A percentile compares a stretch with the other conserved stretches of the same genome.
Evolutionary conservation across 2,329 filamentous ascomycete species (phyloP).

Genomic region (Metarhizium guizhouense): DNA sequence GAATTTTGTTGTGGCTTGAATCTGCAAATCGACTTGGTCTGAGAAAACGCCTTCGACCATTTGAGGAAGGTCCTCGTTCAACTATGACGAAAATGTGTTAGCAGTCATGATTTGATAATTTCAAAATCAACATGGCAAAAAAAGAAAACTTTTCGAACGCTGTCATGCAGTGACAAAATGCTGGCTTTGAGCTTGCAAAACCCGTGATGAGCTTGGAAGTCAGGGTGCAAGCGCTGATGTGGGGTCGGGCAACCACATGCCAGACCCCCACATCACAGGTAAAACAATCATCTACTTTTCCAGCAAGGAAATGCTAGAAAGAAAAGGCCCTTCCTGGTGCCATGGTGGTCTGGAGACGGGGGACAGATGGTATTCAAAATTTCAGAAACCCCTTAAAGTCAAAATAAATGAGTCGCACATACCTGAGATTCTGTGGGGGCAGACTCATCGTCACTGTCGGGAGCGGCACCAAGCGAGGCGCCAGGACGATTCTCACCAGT

Average conservation of each 20-base stretch:
- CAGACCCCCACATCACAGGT: constrained; percentile 23
- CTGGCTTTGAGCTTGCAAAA: constrained; percentile 6
- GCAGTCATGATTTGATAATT: neutral
- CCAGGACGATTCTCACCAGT: constrained; percentile 71
- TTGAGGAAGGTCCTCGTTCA: constrained; percentile 94
- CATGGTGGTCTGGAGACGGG: neutral
- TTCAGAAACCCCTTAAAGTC: no score
- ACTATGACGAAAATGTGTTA: constrained; percentile 37
- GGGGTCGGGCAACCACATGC: constrained; percentile 19
- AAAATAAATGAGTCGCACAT: constrained; percentile 17
- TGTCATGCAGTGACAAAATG: neutral
- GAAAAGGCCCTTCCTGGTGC: neutral
- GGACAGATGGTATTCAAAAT: neutral
- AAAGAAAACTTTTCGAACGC: neutral
- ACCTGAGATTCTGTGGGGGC: constrained; percentile 95
- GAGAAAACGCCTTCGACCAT: constrained; percentile 99
- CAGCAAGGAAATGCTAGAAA: neutral
- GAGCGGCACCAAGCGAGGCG: constrained; percentile 75
- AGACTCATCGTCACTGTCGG: constrained; percentile 96
- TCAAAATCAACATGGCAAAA: neutral
- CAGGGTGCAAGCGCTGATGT: constrained; percentile 19
- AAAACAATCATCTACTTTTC: constrained; percentile 7
- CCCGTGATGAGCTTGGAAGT: constrained; percentile 6
- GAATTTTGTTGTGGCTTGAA: constrained; percentile 96
- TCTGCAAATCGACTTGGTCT: constrained; percentile 95